Conservation (phyloP, 2,329 filamentous ascomycete species). For the Beauveria asiatica region DNA sequence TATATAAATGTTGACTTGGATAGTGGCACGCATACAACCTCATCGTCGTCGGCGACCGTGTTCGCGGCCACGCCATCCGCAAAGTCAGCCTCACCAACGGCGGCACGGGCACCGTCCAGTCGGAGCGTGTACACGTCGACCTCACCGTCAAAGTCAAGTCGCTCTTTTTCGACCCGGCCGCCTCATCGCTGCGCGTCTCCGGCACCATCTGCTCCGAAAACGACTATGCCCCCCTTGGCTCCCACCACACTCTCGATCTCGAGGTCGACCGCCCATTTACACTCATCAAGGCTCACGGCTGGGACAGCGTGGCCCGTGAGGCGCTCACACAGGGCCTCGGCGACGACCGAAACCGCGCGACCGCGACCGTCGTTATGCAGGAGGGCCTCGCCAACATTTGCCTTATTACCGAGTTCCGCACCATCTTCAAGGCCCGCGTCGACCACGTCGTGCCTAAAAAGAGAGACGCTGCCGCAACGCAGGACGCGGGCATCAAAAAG, state of each 20-base stretch:
- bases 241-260: constrained; percentile 62
- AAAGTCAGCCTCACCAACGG: constrained; percentile 43
- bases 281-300: constrained; percentile 71
- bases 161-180: constrained; percentile 49
- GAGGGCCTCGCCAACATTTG: constrained; percentile 80
- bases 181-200: constrained; percentile 47
- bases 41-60: constrained; percentile 43
- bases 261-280: constrained; percentile 84
- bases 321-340: constrained; percentile 72
- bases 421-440: constrained; percentile 55
- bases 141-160: constrained; percentile 49
- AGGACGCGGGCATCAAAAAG: constrained; percentile 58
- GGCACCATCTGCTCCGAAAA: constrained; percentile 47
- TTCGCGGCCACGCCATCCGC: constrained; percentile 47
- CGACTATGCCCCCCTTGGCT: constrained; percentile 41
- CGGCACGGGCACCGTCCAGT: constrained; percentile 38
- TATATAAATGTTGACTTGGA: not conserved
- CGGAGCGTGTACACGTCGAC: constrained; percentile 47
- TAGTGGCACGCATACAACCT: constrained; percentile 56
- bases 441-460: constrained; percentile 62
- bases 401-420: constrained; percentile 72
- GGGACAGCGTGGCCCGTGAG: constrained; percentile 81
- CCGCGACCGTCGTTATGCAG: constrained; percentile 89
- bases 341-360: constrained; percentile 68
- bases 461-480: constrained; percentile 53